A percentile compares a stretch with the other conserved stretches of the same genome.
phyloP scores from a whole-genome alignment of 1,139 yeast genomes.

The Candida buenavistaensis region DNA sequence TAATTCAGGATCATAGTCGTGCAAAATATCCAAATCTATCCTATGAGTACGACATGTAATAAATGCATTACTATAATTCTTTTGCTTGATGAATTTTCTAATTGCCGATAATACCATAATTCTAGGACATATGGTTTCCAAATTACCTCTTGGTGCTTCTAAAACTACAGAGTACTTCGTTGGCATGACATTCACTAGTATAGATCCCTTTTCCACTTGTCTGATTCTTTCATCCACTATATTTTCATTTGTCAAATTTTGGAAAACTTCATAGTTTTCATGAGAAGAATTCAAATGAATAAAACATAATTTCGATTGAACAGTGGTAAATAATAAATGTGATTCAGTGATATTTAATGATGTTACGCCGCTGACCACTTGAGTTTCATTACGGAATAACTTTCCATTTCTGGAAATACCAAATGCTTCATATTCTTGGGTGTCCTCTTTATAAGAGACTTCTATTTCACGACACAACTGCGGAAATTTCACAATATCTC shows the following conservation, averaged over 20 bases:
- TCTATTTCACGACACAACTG: constrained; percentile 68
- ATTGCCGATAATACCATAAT: constrained; percentile 88
- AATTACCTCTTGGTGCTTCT: constrained; percentile 95
- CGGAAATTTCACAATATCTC: constrained; percentile 54
- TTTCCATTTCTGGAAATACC: constrained; percentile 78
- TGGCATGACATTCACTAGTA: constrained; percentile 78
- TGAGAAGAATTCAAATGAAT: constrained; percentile 59
- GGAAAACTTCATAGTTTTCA: constrained; percentile 26
- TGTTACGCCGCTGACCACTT: constrained; percentile 77
- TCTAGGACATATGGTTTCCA: constrained; percentile 92
- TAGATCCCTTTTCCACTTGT: constrained; percentile 86
- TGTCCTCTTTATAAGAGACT: constrained; percentile 33
- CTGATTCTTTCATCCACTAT: constrained; percentile 78
- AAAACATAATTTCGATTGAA: constrained; percentile 81
- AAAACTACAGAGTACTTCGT: constrained; percentile 79
- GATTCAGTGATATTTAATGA: constrained; percentile 74
- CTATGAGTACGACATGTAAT: constrained; percentile 85
- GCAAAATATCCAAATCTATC: constrained; percentile 83
- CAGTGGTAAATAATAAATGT: constrained; percentile 81
- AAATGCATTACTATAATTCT: constrained; percentile 71
- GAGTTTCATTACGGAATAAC: constrained; percentile 61
- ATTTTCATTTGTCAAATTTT: constrained; percentile 19
- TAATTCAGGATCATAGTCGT: constrained; percentile 78
- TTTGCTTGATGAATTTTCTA: constrained; percentile 60
- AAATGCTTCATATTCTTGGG: constrained; percentile 47